These are phyloP conservation scores for Phyllosticta citrichinensis DNA, from an alignment of 2,329 filamentous ascomycete genomes.

Conservation along the genomic window DNA sequence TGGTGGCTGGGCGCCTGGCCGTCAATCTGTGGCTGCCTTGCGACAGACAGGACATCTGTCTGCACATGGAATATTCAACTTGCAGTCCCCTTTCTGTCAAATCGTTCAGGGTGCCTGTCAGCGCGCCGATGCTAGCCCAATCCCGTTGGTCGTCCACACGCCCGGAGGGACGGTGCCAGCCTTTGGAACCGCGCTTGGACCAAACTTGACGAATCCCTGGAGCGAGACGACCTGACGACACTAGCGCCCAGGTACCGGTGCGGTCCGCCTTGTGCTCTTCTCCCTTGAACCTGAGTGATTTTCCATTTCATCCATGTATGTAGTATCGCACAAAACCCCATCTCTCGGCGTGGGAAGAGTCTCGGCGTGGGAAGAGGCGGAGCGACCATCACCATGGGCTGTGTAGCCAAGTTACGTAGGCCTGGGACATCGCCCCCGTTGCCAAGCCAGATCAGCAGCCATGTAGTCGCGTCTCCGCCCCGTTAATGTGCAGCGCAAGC, in stretches of 20 bases:
- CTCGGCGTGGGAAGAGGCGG: not conserved
- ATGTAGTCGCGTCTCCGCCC: not conserved
- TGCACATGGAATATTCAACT: not conserved
- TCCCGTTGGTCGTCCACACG: not conserved
- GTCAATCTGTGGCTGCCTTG: not conserved
- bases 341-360: not conserved
- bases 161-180: not conserved
- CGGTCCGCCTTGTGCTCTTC: not conserved
- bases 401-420: not conserved
- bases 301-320: too few species aligned
- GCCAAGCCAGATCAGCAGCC: not conserved
- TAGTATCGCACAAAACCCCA: too few species aligned
- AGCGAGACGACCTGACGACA: not conserved
- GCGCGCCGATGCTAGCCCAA: not conserved
- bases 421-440: not conserved
- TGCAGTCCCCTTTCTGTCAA: too few species aligned
- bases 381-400: not conserved
- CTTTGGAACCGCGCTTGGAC: not conserved
- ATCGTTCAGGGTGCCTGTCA: not conserved
- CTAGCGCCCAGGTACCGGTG: not conserved
- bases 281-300: too few species aligned
- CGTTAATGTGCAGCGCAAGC: not conserved
- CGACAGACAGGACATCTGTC: not conserved
- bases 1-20: not conserved
- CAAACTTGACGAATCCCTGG: not conserved